A percentile compares a stretch with the other conserved stretches of the same genome.
These are phyloP conservation scores for Ophiostoma himal-ulmi DNA, from an alignment of 2,329 filamentous ascomycete genomes.

Conservation along the genomic window DNA sequence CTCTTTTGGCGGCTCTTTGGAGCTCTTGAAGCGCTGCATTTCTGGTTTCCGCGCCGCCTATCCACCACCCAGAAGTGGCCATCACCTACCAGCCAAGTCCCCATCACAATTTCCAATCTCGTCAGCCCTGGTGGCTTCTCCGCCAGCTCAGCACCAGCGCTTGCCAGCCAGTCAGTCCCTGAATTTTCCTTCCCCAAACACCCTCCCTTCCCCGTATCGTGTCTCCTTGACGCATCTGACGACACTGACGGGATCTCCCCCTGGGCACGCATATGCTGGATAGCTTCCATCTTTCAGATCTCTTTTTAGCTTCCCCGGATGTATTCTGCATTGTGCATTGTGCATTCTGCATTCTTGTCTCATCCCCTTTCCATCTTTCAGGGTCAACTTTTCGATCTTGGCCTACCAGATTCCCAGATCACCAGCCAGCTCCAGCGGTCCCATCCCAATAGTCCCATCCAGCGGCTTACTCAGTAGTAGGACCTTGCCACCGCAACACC, in stretches of 20 bases:
- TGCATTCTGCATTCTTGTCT: background rate
- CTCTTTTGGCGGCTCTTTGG: constrained; percentile 7
- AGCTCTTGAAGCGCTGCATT: background rate
- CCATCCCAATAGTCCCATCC: background rate
- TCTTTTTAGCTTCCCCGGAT: background rate
- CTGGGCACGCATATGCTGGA: background rate
- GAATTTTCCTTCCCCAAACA: background rate
- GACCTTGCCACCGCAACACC: background rate
- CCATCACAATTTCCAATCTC: background rate
- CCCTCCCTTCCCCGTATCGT: constrained; percentile 3
- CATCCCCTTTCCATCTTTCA: constrained; percentile 6
- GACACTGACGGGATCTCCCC: background rate
- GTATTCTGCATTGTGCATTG: background rate
- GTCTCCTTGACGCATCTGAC: constrained; percentile 13
- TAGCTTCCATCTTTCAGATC: background rate
- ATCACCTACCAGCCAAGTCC: background rate
- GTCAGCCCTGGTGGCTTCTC: constrained; percentile 4
- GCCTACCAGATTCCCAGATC: background rate
- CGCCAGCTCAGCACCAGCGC: background rate
- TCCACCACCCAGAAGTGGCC: background rate
- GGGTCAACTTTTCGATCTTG: constrained; percentile 3
- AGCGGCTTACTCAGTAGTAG: background rate
- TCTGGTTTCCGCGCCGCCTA: background rate
- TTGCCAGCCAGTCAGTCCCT: constrained; percentile 2
- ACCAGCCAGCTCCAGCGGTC: background rate